Evolutionary conservation across 176 grass and related monocot genomes (phyloP), one percentile per base, ranked within the genome.

Genomic region (Puya raimondii): DNA sequence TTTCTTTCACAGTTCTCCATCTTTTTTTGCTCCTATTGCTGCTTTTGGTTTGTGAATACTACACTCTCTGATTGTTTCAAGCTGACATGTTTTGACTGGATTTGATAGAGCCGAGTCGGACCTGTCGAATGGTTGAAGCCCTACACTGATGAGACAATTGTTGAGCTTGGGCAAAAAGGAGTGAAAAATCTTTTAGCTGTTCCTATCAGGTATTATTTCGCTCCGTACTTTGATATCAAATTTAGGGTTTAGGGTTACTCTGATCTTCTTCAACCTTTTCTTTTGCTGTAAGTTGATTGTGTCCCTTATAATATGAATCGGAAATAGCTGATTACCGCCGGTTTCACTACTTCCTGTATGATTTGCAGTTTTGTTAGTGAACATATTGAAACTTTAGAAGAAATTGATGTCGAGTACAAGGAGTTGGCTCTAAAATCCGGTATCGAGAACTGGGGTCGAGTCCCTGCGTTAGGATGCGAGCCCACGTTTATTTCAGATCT

Each of bases 301-400:
- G 2, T n/a, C 6, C 53, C 13, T 15, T 5, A n/a, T 58, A 58
- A 58, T 1, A 26, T 26, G 25, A 26, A 26, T 26, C 1, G 25
- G 53, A 58, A 17, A 58, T 54, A 54, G 51, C 51, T 3, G 57
- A 23, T 47, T 61, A 12, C 21, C 13, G 5, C 48, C 48, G 0
- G 11, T 11, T 65, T 15, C 16, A 50, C n/a, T 12, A 51, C 11
- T 65, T 79, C 16, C 3, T 51, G 64, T 66, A 18, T 49, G 53
- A 65, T 81, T 51, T 90, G 68, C 82, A 99, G 94, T 72, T 99
- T 99, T 80, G 94, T 99, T 66, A 99, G 94, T 3, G 94, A 99
- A 80, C 94, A 99, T 80, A 99, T 99, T 78, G 94, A 99, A 85
- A 99, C 94, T 47, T 83, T 99, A 64, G 94, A 99, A 85, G 94